A percentile compares a stretch with the other conserved stretches of the same genome.
Evolutionary conservation across 2,329 filamentous ascomycete genomes (phyloP).

Genomic region (Penicillium sp.): DNA sequence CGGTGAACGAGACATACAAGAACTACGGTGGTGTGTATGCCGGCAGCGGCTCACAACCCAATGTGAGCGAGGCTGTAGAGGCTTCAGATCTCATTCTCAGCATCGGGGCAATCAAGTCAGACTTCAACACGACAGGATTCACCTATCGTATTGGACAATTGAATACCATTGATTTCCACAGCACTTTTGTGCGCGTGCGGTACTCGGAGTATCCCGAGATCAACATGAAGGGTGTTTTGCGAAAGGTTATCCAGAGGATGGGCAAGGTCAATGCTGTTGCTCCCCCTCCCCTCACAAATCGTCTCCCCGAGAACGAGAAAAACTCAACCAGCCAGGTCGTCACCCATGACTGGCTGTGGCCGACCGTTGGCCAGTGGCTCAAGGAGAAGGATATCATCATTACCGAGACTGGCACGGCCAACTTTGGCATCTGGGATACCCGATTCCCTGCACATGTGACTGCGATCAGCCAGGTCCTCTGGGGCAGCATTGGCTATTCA

Average conservation of each 20-base stretch:
- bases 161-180: conserved; percentile 81
- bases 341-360: conserved; percentile 65
- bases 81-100: conserved; percentile 43
- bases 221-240: conserved; percentile 76
- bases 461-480: conserved; percentile 75
- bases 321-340: conserved; percentile 39
- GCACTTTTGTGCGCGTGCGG: conserved; percentile 67
- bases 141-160: conserved; percentile 77
- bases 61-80: conserved; percentile 41
- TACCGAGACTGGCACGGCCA: conserved; percentile 83
- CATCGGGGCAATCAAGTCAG: conserved; percentile 46
- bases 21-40: conserved; percentile 83
- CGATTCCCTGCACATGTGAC: conserved; percentile 75
- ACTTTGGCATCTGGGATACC: conserved; percentile 85
- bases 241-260: conserved; percentile 62
- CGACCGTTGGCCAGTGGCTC: conserved; percentile 69
- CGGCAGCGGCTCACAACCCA: conserved; percentile 67
- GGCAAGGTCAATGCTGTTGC: conserved; percentile 56
- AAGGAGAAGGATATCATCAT: conserved; percentile 72
- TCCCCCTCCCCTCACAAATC: conserved; percentile 57
- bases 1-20: conserved; percentile 71
- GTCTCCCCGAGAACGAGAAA: conserved; percentile 40
- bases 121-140: conserved; percentile 65
- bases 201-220: conserved; percentile 78
- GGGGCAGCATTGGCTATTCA: conserved; percentile 66